phyloP scores from a whole-genome alignment of 2,329 filamentous ascomycete genomes.

The Cercospora citrullina region DNA sequence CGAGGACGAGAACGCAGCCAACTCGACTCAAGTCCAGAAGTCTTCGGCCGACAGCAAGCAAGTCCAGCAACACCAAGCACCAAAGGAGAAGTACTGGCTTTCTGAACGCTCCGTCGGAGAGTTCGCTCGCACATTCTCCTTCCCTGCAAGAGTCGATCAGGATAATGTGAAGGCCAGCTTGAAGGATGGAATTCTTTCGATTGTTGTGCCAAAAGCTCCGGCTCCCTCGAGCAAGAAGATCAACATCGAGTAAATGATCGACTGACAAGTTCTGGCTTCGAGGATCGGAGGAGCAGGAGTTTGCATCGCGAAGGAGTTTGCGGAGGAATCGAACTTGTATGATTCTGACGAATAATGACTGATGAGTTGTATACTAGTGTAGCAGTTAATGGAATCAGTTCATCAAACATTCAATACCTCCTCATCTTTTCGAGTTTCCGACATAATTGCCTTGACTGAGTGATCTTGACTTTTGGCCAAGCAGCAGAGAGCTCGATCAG shows the following conservation, averaged over 20 bases:
- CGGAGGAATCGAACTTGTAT: neutral
- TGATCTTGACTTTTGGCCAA: neutral
- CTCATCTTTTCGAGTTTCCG: neutral
- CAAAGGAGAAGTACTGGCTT: constrained; percentile 64
- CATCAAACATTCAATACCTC: neutral
- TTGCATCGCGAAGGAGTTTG: neutral
- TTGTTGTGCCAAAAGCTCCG: constrained; percentile 58
- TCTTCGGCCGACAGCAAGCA: constrained; percentile 40
- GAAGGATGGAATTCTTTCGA: constrained; percentile 60
- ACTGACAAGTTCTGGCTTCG: neutral
- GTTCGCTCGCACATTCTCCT: constrained; percentile 61
- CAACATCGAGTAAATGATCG: constrained; percentile 51
- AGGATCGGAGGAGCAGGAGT: neutral
- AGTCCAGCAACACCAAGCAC: constrained; percentile 16
- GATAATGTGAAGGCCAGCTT: constrained; percentile 61
- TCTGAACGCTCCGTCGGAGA: constrained; percentile 60
- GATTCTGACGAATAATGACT: constrained; percentile 10
- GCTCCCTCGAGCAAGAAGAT: constrained; percentile 54
- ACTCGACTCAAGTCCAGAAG: constrained; percentile 25
- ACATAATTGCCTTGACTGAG: neutral
- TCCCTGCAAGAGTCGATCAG: constrained; percentile 59
- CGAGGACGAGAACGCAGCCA: constrained; percentile 57
- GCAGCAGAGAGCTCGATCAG: neutral
- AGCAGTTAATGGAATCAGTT: constrained; percentile 9
- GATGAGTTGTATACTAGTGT: constrained; percentile 20